phyloP scores from a whole-genome alignment of 2,329 filamentous ascomycete genomes.

The Penicillium sp. region DNA sequence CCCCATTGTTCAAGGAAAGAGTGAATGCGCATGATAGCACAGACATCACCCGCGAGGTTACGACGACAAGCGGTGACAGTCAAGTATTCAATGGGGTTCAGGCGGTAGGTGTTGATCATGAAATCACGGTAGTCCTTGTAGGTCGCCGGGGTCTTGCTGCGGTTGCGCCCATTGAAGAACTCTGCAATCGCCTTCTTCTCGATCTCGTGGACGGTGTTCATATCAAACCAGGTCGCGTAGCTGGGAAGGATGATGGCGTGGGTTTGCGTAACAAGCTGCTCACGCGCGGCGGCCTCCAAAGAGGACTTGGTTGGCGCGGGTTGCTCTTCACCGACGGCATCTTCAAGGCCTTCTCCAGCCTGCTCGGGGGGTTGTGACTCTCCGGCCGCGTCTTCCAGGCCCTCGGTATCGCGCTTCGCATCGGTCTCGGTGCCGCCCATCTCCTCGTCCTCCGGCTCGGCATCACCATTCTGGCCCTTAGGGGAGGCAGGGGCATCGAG shows the following conservation, averaged over 20 bases:
- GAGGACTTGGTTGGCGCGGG: slow-evolving; percentile 75
- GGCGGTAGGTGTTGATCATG: slow-evolving; percentile 98
- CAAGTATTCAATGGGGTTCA: slow-evolving; percentile 94
- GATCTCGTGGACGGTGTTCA: slow-evolving; percentile 87
- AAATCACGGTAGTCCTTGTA: slow-evolving; percentile 99
- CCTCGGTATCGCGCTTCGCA: slow-evolving; percentile 51
- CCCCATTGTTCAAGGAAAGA: slow-evolving; percentile 99
- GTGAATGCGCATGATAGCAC: slow-evolving; percentile 98
- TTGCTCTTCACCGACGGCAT: slow-evolving; percentile 55
- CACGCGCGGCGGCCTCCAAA: slow-evolving; percentile 82
- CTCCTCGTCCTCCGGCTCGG: slow-evolving; percentile 71
- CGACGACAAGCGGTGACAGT: slow-evolving; percentile 95
- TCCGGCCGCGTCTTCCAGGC: slow-evolving; percentile 52
- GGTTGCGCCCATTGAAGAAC: slow-evolving; percentile 97
- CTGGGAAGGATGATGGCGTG: slow-evolving; percentile 96
- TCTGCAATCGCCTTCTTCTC: slow-evolving; percentile 95
- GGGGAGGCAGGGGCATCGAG: slow-evolving; percentile 70
- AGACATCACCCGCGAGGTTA: slow-evolving; percentile 95
- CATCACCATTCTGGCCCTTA: slow-evolving; percentile 63
- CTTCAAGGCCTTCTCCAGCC: slow-evolving; percentile 35
- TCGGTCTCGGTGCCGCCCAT: slow-evolving; percentile 69
- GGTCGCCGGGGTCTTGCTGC: slow-evolving; percentile 94
- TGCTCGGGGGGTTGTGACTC: slow-evolving; percentile 51
- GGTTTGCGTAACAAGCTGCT: slow-evolving; percentile 90
- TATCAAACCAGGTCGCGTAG: slow-evolving; percentile 99